Evolutionary conservation across 257 asterid genomes (phyloP), one percentile per base, ranked within the genome.

Genomic region (Jaltomata sinuosa): DNA sequence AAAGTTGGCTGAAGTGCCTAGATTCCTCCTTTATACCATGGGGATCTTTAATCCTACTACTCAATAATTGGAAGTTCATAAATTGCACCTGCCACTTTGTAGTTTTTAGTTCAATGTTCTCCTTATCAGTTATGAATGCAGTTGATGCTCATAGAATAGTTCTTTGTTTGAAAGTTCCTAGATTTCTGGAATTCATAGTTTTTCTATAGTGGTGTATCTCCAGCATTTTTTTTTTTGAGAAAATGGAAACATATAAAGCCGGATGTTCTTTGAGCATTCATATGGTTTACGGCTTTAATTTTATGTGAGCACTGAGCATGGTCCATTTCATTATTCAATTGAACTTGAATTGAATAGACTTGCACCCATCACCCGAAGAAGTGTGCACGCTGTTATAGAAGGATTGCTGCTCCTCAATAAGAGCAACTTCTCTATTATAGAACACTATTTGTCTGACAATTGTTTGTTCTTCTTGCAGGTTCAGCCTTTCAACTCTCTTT

Each of bases 401-500:
- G 57, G 80, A 72, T 25, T 22, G 38, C 57, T 72, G 7, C 55
- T 72, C 45, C 29, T 38, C 22, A 72, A 42, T 42, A 16, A 22
- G 57, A 72, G 34, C 80, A 72, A 72, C 38, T 72, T 45, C 25
- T 5, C 61, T 25, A 29, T 15, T 11, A 29, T 47, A 47, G 59
- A 47, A 76, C 59, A 76, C 42, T 10, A 76, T 27, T 42, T 65
- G 21, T 84, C 84, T 79, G n/a, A 79, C 9, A 19, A 81, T 62
- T 76, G 53, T 64, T 83, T 68, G 34, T 29, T 84, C 71, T 38
- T 67, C 80, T 57, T 87, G 87, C 95, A 93, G 97, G 88, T 93
- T 93, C 88, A 90, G 97, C 90, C 74, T 92, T 84, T 92, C 95
- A 45, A 93, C 93, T 59, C 83, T 91, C 83, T 93, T 90, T 89